Base-by-base conservation (phyloP, 2,329 filamentous ascomycete genomes). In the Botrytis fragariae region DNA sequence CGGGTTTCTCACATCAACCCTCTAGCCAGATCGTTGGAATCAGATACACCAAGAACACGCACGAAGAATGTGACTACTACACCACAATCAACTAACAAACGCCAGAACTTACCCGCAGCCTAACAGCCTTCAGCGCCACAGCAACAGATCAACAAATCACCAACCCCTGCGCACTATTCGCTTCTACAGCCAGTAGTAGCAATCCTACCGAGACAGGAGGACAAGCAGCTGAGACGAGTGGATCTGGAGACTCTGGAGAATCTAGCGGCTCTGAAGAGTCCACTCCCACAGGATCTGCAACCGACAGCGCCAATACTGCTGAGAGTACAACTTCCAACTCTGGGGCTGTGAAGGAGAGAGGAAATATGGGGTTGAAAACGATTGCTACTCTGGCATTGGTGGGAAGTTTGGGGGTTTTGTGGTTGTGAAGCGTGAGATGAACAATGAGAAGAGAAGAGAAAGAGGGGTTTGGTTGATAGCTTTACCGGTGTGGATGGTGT, bases 101-200 rank as follows among this genome's bases (percentile, higher is more conserved):
- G 32, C 5, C 32, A 72, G 71, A 63, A 37, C 71, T 72, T 6
- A 68, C 71, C 1, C 20, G 37, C 35, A 68, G 62, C 62, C 22
- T 71, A 32, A 71, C 60, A 16, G 59, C 45, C 4, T 65, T 71
- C 60, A 63, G 69, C 32, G 71, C 62, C 9, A 72, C 62, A 22
- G 71, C 71, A 20, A 68, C 62, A 18, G 62, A 68, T 22, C 16
- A 32, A 16, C 32, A 57, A 18, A 32, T 60, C 32, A 72, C 62
- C 71, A 57, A 72, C 29, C 71, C 71, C 20, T 72, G 71, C 25
- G 71, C 62, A 16, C n/a, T 29, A 60, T 72, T 60, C 29, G 62
- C 71, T 9, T 59, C 62, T 32, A 14, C 45, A 18, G 57, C 61
- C 1, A 32, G 45, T 12, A 45, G 35, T 6, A 35, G 59, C 4